Evolutionary conservation across 169 alveolate species (phyloP).

Genomic region (Theileria parva): DNA sequence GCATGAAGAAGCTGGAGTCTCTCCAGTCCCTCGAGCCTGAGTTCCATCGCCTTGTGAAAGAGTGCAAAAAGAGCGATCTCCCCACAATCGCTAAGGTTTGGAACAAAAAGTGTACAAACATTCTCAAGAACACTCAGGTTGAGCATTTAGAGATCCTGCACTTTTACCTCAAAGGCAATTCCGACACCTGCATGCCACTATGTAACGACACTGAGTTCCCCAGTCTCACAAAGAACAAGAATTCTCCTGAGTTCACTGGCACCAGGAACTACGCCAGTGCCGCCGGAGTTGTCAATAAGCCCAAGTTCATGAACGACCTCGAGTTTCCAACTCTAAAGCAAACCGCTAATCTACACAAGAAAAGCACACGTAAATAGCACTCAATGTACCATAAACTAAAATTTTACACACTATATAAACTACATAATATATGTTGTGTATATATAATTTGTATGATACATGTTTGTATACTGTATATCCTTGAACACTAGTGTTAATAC

Average conservation of each 20-base stretch:
- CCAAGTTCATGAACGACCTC: slow-evolving; percentile 32
- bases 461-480: neutral
- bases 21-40: slow-evolving; percentile 68
- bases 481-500: neutral
- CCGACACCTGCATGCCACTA: slow-evolving; percentile 44
- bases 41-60: slow-evolving; percentile 60
- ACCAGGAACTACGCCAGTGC: slow-evolving; percentile 57
- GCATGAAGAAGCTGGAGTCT: slow-evolving; percentile 63
- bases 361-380: neutral
- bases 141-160: slow-evolving; percentile 62
- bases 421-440: neutral
- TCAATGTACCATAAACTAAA: neutral
- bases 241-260: slow-evolving; percentile 11
- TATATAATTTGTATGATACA: neutral
- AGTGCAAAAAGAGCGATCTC: slow-evolving; percentile 26
- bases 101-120: slow-evolving; percentile 42
- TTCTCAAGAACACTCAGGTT: slow-evolving; percentile 46
- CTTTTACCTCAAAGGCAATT: slow-evolving; percentile 44
- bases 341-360: neutral
- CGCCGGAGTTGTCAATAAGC: slow-evolving; percentile 11
- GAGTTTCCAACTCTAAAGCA: slow-evolving; percentile 62
- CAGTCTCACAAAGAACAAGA: slow-evolving; percentile 15
- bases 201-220: slow-evolving; percentile 62
- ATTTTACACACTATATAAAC: neutral
- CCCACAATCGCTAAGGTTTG: slow-evolving; percentile 41